Conservation (phyloP, 1,284 basidiomycete species). For the Cutaneotrichosporon cyanovorans region DNA sequence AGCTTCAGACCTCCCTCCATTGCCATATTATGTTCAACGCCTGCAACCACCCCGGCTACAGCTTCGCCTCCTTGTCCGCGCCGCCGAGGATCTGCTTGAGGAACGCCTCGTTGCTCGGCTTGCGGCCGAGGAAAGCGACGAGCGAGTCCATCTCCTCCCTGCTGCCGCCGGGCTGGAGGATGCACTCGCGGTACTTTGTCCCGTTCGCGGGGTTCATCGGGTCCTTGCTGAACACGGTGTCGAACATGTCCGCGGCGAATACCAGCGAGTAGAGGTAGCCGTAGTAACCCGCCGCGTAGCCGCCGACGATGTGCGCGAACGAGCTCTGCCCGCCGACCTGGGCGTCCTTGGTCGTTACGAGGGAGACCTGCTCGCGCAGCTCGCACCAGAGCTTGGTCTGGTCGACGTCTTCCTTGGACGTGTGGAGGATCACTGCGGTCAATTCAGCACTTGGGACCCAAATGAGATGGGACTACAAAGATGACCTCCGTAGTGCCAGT, state of each 20-base stretch:
- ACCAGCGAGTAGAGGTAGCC: constrained; percentile 18
- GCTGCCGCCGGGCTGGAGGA: constrained; percentile 14
- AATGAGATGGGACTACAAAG: too few relatives aligned
- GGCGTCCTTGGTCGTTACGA: constrained; percentile 15
- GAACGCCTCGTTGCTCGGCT: constrained; percentile 20
- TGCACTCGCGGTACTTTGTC: constrained; percentile 16
- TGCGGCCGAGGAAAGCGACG: constrained; percentile 13
- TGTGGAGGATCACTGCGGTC: constrained; percentile 14
- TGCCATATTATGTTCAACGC: too few relatives aligned
- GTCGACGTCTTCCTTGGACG: constrained; percentile 19
- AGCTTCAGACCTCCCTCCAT: background rate
- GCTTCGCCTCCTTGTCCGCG: background rate
- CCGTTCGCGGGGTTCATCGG: constrained; percentile 13
- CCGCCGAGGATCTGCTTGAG: constrained; percentile 17
- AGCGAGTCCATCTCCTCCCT: constrained; percentile 16
- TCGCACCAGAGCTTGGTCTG: constrained; percentile 20
- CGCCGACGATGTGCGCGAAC: constrained; percentile 17
- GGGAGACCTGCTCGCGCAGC: constrained; percentile 14
- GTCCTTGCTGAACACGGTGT: constrained; percentile 12
- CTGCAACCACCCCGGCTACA: background rate
- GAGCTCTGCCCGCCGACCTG: constrained; percentile 16
- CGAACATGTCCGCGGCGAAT: constrained; percentile 20
- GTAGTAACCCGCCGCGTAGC: constrained; percentile 15
- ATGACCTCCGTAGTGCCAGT: too few relatives aligned
- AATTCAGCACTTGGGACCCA: background rate